Base-by-base conservation (phyloP, 495 filamentous ascomycete genomes). In the Penicillium samsonianum region DNA sequence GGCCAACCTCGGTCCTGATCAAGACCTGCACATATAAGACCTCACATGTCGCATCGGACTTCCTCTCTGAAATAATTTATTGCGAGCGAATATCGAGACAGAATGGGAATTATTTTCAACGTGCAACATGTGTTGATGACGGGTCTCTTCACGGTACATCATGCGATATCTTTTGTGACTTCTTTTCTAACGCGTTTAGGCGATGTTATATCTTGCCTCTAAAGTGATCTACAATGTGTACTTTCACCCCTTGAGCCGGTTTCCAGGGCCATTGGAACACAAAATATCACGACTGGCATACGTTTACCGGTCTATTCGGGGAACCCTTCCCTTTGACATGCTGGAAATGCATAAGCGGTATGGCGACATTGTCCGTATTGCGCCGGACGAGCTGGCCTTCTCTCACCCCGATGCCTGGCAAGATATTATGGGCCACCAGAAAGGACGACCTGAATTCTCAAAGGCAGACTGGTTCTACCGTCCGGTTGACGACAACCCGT, bases 351-450 rank as follows among this genome's bases (percentile, higher is more conserved):
- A 84, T 63, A 44, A 66, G 10, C 58, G 64, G 19, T 86, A 86
- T 53, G 83, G 82, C 9, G 57, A 73, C 17, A 71, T 82, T 4
- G 76, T 86, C n/a, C 80, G 83, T 7, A 72, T 83, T 30, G 76
- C 74, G 0, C 82, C 83, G 0, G 63, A 80, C 54, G 77, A 84
- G 56, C 71, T 86, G n/a, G 68, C 75, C 1, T 85, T 76, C 65
- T 69, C 61, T 5, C 63, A 72, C 33, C 68, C 80, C 0, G 64
- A 74, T 35, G 83, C 82, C 4, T 85, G 80, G 81, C 76, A 78
- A 50, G 80, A 84, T 37, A 83, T 86, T 44, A 78, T 79, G 65
- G 79, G 78, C 26, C 74, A 79, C 53, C 71, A 64, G 14, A 61
- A 58, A 26, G 61, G 61, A 17, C 35, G 50, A 35, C 41, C 53